Conservation (phyloP, 2,329 filamentous ascomycete genomes). For the Raffaelea ambrosiae region DNA sequence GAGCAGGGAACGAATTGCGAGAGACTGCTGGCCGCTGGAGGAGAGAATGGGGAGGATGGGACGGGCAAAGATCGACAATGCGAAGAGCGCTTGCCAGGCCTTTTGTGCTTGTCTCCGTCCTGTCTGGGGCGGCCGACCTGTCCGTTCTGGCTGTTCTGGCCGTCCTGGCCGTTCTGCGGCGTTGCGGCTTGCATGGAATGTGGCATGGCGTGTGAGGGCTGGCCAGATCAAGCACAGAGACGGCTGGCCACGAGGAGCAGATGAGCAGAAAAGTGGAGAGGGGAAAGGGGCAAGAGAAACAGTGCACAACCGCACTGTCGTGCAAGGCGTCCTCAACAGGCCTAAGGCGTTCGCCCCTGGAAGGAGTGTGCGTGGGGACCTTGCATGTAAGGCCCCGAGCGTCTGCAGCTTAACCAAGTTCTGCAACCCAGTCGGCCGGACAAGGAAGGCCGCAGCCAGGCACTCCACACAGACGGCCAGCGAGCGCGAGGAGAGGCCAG, state of each 20-base stretch:
- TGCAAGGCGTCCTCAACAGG: background rate
- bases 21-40: background rate
- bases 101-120: too few relatives aligned
- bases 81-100: too few relatives aligned
- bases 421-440: background rate
- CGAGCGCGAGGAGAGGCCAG: background rate
- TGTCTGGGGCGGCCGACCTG: too few relatives aligned
- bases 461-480: background rate
- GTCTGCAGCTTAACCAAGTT: constrained; percentile 5
- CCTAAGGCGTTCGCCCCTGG: background rate
- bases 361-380: constrained; percentile 4
- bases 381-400: constrained; percentile 5
- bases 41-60: background rate
- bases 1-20: too few relatives aligned
- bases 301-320: background rate
- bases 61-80: too few relatives aligned
- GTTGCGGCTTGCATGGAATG: too few relatives aligned
- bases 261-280: background rate
- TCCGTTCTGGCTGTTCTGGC: too few relatives aligned
- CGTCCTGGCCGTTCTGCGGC: too few relatives aligned
- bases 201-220: too few relatives aligned
- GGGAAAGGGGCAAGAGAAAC: background rate
- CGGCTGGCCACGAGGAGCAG: background rate
- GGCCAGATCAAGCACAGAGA: background rate
- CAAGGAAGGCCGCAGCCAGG: background rate